Percentiles rank a stretch among this genome's conserved stretches.
These are phyloP conservation scores for Triticum monococcum DNA, from an alignment of 176 grass and related monocot species.

Conservation along the genomic window DNA sequence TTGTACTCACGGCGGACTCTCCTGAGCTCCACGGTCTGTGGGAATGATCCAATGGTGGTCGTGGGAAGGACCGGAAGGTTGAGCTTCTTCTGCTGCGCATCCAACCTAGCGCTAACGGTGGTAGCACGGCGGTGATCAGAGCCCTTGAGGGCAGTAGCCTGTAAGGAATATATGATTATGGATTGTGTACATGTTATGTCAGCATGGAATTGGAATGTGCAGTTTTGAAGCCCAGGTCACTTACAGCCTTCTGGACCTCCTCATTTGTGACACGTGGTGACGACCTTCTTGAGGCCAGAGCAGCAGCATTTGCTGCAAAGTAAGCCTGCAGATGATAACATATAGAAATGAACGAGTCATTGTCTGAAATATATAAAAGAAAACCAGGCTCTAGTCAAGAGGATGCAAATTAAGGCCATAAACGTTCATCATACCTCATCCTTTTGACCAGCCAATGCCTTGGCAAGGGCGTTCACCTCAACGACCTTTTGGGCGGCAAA, in stretches of 20 bases:
- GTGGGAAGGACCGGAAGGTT: slow-evolving; percentile 91
- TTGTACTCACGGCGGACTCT: slow-evolving; percentile 93
- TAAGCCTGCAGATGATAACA: slow-evolving; percentile 48
- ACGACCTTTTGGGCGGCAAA: slow-evolving; percentile 94
- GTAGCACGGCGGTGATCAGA: slow-evolving; percentile 86
- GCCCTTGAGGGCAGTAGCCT: slow-evolving; percentile 75
- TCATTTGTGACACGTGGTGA: slow-evolving; percentile 92
- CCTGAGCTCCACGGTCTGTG: slow-evolving; percentile 83
- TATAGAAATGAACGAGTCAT: background rate
- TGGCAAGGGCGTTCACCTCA: slow-evolving; percentile 87
- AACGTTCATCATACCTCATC: slow-evolving; percentile 64
- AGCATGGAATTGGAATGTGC: slow-evolving; percentile 1
- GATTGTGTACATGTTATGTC: background rate
- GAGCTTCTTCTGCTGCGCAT: slow-evolving; percentile 85
- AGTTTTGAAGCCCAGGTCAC: slow-evolving; percentile 25
- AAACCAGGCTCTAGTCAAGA: background rate
- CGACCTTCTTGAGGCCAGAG: slow-evolving; percentile 83
- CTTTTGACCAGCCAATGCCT: slow-evolving; percentile 78
- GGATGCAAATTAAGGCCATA: background rate
- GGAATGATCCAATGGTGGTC: slow-evolving; percentile 89
- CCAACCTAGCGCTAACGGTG: slow-evolving; percentile 63
- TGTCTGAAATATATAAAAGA: background rate
- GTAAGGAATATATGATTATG: slow-evolving; percentile 20
- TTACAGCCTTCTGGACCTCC: slow-evolving; percentile 86
- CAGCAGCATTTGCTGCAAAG: slow-evolving; percentile 87